Conservation (phyloP, 1,284 basidiomycete species). For the Malassezia brasiliensis region DNA sequence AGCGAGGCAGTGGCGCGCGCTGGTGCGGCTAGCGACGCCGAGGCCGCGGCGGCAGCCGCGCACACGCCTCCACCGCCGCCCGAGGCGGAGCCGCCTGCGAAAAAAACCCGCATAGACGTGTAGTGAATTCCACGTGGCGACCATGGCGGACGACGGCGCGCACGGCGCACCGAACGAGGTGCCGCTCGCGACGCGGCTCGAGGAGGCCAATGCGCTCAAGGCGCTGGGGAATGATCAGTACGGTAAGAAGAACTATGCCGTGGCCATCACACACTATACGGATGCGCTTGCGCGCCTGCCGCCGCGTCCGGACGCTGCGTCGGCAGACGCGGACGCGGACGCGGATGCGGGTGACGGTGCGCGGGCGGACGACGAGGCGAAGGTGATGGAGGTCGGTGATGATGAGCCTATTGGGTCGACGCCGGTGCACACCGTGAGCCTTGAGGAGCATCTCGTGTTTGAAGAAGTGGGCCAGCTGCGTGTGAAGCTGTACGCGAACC, state of each 20-base stretch:
- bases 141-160: background rate
- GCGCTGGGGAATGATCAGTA: slow-evolving; percentile 5
- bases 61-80: no score
- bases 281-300: slow-evolving; percentile 16
- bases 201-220: slow-evolving; percentile 11
- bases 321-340: background rate
- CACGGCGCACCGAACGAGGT: background rate
- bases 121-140: background rate
- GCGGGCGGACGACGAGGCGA: background rate
- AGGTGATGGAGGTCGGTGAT: background rate
- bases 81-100: background rate
- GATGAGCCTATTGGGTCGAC: no score
- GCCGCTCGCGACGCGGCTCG: background rate
- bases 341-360: background rate
- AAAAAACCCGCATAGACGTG: background rate
- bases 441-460: background rate
- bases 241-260: slow-evolving; percentile 3
- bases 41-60: no score
- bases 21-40: no score
- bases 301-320: background rate
- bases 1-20: no score
- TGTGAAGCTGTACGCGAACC: slow-evolving; percentile 59
- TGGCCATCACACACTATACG: slow-evolving; percentile 2
- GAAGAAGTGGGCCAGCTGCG: slow-evolving; percentile 8
- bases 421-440: background rate